These are phyloP conservation scores for Globisporangium uncinulatum DNA, from an alignment of 352 stramenopile genomes.

Conservation along the genomic window DNA sequence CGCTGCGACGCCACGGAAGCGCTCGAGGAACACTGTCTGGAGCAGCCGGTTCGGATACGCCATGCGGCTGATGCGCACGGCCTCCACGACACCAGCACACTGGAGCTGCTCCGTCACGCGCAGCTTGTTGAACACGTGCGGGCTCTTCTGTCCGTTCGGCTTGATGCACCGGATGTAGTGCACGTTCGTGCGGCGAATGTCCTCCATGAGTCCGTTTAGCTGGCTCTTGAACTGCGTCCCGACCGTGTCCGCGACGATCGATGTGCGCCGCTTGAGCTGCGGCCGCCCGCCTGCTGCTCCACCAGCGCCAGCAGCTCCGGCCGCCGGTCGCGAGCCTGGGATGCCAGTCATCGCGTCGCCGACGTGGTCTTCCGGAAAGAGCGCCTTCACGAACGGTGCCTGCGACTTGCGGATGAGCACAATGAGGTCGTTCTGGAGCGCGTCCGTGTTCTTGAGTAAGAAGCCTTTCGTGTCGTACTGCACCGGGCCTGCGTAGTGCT, in stretches of 20 bases:
- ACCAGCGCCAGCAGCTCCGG: constrained; percentile 59
- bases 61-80: constrained; percentile 96
- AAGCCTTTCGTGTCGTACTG: constrained; percentile 93
- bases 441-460: constrained; percentile 96
- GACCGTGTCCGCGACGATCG: constrained; percentile 76
- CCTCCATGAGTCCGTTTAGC: constrained; percentile 91
- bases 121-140: constrained; percentile 82
- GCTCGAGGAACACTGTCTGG: constrained; percentile 78
- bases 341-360: constrained; percentile 45
- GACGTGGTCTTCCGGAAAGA: constrained; percentile 43
- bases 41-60: constrained; percentile 97
- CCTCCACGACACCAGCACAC: constrained; percentile 99
- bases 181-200: constrained; percentile 92
- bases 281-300: constrained; percentile 32
- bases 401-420: constrained; percentile 75
- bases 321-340: constrained; percentile 45
- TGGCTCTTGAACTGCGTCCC: constrained; percentile 93
- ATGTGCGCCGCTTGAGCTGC: constrained; percentile 68
- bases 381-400: constrained; percentile 61
- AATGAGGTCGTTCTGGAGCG: constrained; percentile 91
- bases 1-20: constrained; percentile 57
- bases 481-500: constrained; percentile 94
- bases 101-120: constrained; percentile 95
- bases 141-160: constrained; percentile 96
- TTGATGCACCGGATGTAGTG: constrained; percentile 99